Evolutionary conservation across 257 asterid species (phyloP).

Genomic region (Penstemon davidsonii): DNA sequence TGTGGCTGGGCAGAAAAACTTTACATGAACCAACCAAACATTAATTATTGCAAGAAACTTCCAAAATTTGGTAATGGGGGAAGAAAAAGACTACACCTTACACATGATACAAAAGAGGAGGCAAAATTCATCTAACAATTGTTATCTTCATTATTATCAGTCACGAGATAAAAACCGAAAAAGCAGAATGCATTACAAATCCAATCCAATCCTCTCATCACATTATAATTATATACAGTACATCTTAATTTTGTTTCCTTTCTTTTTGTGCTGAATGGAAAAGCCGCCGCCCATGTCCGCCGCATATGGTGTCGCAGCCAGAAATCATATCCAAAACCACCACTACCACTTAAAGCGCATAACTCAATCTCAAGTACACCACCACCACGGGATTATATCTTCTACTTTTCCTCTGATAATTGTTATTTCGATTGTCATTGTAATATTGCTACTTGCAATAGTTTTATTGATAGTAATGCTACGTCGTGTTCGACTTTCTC

Average conservation of each 20-base stretch:
- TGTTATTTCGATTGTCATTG: slow-evolving; percentile 52
- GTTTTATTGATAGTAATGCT: slow-evolving; percentile 52
- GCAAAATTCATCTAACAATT: slow-evolving; percentile 35
- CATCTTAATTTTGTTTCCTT: neutral
- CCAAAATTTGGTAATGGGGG: slow-evolving; percentile 39
- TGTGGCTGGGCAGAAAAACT: too few species aligned
- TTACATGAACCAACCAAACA: too few species aligned
- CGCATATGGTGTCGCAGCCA: neutral
- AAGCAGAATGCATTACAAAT: neutral
- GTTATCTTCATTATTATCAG: neutral
- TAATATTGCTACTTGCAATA: slow-evolving; percentile 56
- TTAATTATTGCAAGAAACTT: too few species aligned
- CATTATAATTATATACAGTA: neutral
- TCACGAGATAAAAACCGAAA: slow-evolving; percentile 29
- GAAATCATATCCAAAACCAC: slow-evolving; percentile 19
- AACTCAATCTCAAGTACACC: slow-evolving; percentile 23
- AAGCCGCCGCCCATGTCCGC: slow-evolving; percentile 21
- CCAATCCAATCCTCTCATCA: neutral
- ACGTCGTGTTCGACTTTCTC: slow-evolving; percentile 45
- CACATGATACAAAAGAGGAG: slow-evolving; percentile 37
- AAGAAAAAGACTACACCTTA: slow-evolving; percentile 54
- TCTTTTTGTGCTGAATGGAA: slow-evolving; percentile 34
- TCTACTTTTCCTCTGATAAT: slow-evolving; percentile 57
- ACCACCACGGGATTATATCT: slow-evolving; percentile 41
- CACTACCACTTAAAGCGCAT: slow-evolving; percentile 28